Evolutionary conservation across 371 early-diverging fungal species (phyloP), one percentile per base, ranked within the genome.

Genomic region (Synchytrium microbalum): DNA sequence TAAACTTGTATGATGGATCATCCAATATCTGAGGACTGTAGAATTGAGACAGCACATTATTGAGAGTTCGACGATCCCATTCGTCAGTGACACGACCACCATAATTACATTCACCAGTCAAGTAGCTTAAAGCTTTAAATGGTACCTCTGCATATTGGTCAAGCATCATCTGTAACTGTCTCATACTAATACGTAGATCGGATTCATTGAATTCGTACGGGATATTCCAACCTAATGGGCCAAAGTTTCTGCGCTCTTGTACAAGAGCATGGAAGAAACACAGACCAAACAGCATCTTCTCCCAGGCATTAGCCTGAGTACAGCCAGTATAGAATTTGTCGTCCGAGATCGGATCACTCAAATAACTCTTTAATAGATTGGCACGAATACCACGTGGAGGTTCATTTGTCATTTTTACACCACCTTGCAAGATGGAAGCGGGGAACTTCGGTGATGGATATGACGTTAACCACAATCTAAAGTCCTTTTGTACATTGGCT

Each of bases 41-140:
- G 69, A 74, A 82, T n/a, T 68, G 77, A 3, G 78, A 70, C 26
- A 82, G 68, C 19, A 82, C 64, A 56, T 70, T 77, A 69, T 73
- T 77, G 31, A 82, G 67, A 5, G 83, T 79, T 27, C 83, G 67
- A 23, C 83, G 67, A 64, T 82, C 83, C 80, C 80, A 80, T 61
- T 82, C 83, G 66, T 84, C 84, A 14, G 84, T 84, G 5, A 84
- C 83, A n/a, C 84, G 69, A n/a, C 84, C 84, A 16, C 84, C 84
- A 66, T 84, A 84, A 65, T 83, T 82, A 64, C 84, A 84, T 64
- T 84, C 84, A 38, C 83, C 84, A 13, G 84, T 84, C 25, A 84
- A 69, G 65, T 84, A 84, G 2, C 61, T 57, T 3, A 84, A 56
- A 0, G 84, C 84, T 58, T 84, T 77, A 72, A 78, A 82, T 0